A percentile compares a stretch with the other conserved stretches of the same genome.
Evolutionary conservation across 768 basidiomycete genomes (phyloP).

Genomic region (Naganishia kalamii): DNA sequence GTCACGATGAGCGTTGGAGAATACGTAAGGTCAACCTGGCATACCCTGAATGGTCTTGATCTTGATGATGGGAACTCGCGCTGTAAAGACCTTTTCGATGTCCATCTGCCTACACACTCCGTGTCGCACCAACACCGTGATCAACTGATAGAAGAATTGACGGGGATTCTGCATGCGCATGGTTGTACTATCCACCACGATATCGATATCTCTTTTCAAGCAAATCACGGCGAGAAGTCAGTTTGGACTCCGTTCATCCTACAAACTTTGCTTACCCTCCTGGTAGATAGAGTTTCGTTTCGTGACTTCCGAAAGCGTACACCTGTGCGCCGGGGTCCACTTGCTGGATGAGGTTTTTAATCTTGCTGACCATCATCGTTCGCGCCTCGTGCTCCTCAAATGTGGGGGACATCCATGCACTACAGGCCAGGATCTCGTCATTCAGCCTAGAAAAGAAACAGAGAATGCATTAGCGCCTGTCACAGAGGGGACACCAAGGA

Average conservation of each 20-base stretch:
- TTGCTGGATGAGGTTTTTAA: slow-evolving; percentile 60
- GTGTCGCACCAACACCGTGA: background rate
- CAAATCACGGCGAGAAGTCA: slow-evolving; percentile 3
- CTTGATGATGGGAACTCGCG: slow-evolving; percentile 94
- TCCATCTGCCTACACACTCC: background rate
- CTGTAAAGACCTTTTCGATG: slow-evolving; percentile 71
- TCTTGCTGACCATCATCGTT: slow-evolving; percentile 55
- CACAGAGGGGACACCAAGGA: too few relatives aligned
- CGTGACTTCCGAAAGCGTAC: slow-evolving; percentile 82
- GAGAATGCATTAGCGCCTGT: background rate
- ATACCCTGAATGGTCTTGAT: slow-evolving; percentile 69
- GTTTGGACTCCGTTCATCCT: background rate
- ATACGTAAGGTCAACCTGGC: background rate
- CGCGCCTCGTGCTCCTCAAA: slow-evolving; percentile 59
- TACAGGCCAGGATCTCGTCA: slow-evolving; percentile 75
- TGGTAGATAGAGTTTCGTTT: slow-evolving; percentile 89
- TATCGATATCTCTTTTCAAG: slow-evolving; percentile 74
- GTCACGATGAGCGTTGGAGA: background rate
- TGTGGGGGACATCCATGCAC: slow-evolving; percentile 79
- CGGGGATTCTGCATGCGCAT: slow-evolving; percentile 52
- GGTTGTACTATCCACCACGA: slow-evolving; percentile 56
- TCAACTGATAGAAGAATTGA: slow-evolving; percentile 51
- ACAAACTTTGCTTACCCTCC: slow-evolving; percentile 61
- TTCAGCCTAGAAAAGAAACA: slow-evolving; percentile 57
- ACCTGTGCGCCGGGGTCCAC: slow-evolving; percentile 74